Evolutionary conservation across 805 yeast genomes (phyloP).

Genomic region (Clavispora asparagi): DNA sequence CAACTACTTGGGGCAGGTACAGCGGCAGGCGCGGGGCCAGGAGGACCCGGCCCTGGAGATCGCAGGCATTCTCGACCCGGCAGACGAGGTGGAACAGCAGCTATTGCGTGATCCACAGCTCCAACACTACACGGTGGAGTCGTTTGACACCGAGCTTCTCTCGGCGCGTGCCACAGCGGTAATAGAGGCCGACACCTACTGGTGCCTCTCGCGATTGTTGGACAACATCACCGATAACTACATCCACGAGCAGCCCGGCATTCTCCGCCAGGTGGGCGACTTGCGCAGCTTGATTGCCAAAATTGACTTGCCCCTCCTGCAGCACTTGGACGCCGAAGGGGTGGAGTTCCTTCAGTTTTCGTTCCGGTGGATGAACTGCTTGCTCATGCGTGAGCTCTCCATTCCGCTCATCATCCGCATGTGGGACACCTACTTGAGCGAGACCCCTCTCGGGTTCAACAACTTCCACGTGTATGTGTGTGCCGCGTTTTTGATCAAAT

Average conservation of each 20-base stretch:
- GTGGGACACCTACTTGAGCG: slow-evolving; percentile 95
- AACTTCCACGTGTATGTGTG: slow-evolving; percentile 96
- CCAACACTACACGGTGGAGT: slow-evolving; percentile 37
- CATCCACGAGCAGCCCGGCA: slow-evolving; percentile 98
- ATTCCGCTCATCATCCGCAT: slow-evolving; percentile 77
- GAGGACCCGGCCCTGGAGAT: slow-evolving; percentile 18
- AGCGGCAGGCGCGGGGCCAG: slow-evolving; percentile 14
- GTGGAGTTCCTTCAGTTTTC: slow-evolving; percentile 95
- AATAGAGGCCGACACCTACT: slow-evolving; percentile 93
- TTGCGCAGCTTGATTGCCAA: slow-evolving; percentile 71
- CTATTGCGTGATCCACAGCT: slow-evolving; percentile 24
- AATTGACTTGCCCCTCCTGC: slow-evolving; percentile 68
- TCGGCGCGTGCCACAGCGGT: slow-evolving; percentile 56
- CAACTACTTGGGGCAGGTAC: slow-evolving; percentile 51
- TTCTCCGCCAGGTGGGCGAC: slow-evolving; percentile 82
- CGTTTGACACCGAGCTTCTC: slow-evolving; percentile 56
- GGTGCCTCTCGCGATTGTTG: slow-evolving; percentile 88
- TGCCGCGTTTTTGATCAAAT: slow-evolving; percentile 89
- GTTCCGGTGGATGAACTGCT: slow-evolving; percentile 98
- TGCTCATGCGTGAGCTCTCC: slow-evolving; percentile 88
- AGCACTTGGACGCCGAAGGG: slow-evolving; percentile 73
- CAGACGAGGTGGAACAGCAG: slow-evolving; percentile 18
- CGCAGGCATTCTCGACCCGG: slow-evolving; percentile 31
- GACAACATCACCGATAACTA: slow-evolving; percentile 97
- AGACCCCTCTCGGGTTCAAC: slow-evolving; percentile 73